Conservation (phyloP, 73 alveolate species). For the Tetrahymena elliotti region DNA sequence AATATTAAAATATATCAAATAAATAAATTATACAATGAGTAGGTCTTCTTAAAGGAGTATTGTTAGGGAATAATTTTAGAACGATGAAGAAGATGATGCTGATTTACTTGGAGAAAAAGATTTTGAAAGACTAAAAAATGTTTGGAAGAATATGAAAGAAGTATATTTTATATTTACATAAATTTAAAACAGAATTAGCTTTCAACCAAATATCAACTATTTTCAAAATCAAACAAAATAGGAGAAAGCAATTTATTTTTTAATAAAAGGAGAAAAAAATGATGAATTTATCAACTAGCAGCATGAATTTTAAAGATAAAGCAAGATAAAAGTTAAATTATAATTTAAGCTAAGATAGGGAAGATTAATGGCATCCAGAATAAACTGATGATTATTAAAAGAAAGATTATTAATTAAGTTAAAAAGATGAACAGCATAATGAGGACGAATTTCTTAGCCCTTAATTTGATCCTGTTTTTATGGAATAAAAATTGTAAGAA, state of each 20-base stretch:
- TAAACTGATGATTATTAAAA: not conserved
- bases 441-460: not conserved
- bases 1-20: not conserved
- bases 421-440: not conserved
- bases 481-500: not conserved
- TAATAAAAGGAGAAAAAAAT: not conserved
- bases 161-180: not conserved
- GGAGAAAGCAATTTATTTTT: not conserved
- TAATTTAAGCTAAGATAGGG: not conserved
- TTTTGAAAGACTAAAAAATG: not conserved
- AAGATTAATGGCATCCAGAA: not conserved
- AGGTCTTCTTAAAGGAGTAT: not conserved
- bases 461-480: not conserved
- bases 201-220: too few relatives aligned
- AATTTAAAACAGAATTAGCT: too few relatives aligned
- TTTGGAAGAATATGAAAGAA: not conserved
- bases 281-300: not conserved
- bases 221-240: not conserved
- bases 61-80: not conserved
- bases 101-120: not conserved
- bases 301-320: not conserved
- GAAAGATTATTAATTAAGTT: not conserved
- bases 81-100: not conserved
- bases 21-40: not conserved
- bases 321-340: not conserved